A percentile compares a stretch with the other conserved stretches of the same genome.
phyloP scores from a whole-genome alignment of 331 rosid genomes.

The Malus hybrid region DNA sequence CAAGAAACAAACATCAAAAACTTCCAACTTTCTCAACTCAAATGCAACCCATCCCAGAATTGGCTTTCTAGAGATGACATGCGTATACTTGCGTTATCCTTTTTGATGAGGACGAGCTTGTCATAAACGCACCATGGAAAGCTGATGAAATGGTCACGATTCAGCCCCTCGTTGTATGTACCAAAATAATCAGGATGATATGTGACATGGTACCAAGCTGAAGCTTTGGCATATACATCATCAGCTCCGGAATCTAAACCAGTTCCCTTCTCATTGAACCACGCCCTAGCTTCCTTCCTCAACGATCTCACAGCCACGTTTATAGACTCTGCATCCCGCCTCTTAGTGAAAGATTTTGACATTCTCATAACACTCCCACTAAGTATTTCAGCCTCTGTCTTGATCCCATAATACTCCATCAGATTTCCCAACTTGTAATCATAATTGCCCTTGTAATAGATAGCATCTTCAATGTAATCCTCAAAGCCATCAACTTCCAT shows the following conservation, averaged over 20 bases:
- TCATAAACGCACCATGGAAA: slow-evolving; percentile 81
- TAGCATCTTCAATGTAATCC: slow-evolving; percentile 73
- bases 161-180: slow-evolving; percentile 54
- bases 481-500: slow-evolving; percentile 69
- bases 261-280: slow-evolving; percentile 49
- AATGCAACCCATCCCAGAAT: slow-evolving; percentile 6
- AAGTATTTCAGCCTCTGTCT: slow-evolving; percentile 61
- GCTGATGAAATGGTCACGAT: slow-evolving; percentile 63
- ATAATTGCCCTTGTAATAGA: slow-evolving; percentile 48
- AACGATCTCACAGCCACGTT: slow-evolving; percentile 53
- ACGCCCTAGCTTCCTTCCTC: slow-evolving; percentile 67
- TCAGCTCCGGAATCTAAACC: slow-evolving; percentile 10
- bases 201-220: slow-evolving; percentile 86
- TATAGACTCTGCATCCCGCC: slow-evolving; percentile 55
- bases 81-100: not conserved
- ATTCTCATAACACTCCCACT: slow-evolving; percentile 54
- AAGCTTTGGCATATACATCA: slow-evolving; percentile 68
- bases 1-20: not conserved
- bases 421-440: slow-evolving; percentile 81
- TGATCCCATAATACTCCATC: slow-evolving; percentile 70
- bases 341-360: slow-evolving; percentile 47
- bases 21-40: slow-evolving; percentile 1
- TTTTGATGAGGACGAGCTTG: slow-evolving; percentile 51
- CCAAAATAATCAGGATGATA: slow-evolving; percentile 64
- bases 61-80: slow-evolving; percentile 9